phyloP scores from a whole-genome alignment of 306 rosid species.

The Dalbergia cochinchinensis region DNA sequence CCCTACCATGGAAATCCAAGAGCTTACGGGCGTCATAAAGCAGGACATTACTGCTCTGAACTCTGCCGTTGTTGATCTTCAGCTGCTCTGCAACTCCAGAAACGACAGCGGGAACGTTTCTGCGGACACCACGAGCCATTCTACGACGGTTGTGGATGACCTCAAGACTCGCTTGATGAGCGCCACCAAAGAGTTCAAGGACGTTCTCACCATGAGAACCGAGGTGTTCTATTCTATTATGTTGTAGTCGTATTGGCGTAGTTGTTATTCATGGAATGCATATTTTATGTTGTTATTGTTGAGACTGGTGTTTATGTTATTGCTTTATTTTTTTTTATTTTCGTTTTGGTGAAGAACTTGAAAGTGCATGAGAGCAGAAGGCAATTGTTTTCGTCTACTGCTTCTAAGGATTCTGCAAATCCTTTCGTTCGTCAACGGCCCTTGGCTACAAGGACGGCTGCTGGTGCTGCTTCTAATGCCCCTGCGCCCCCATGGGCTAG shows the following conservation, averaged over 20 bases:
- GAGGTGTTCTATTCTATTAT: constrained; percentile 58
- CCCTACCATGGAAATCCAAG: constrained; percentile 92
- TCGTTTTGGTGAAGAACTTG: constrained; percentile 82
- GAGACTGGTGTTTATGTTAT: constrained; percentile 24
- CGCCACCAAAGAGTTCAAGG: constrained; percentile 93
- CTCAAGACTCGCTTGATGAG: constrained; percentile 91
- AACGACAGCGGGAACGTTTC: constrained; percentile 47
- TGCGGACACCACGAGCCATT: constrained; percentile 12
- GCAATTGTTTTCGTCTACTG: constrained; percentile 77
- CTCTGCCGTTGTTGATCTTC: constrained; percentile 96
- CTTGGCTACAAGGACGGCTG: constrained; percentile 75
- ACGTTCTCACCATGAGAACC: constrained; percentile 95
- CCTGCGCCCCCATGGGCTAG: constrained; percentile 93
- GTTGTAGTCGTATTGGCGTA: neutral
- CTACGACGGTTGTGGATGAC: constrained; percentile 96
- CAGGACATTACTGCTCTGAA: constrained; percentile 94
- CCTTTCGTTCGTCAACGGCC: constrained; percentile 98
- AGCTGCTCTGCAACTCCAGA: constrained; percentile 71
- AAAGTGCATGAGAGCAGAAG: constrained; percentile 94
- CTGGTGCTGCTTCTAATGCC: constrained; percentile 67
- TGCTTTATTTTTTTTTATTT: constrained; percentile 27
- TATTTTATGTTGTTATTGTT: neutral
- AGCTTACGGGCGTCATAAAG: constrained; percentile 87
- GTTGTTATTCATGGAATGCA: neutral
- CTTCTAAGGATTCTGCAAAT: constrained; percentile 87